Percentiles rank a stretch among this genome's conserved stretches.
Conservation (phyloP, 2,329 filamentous ascomycete genomes). For the Aureobasidium sp. region DNA sequence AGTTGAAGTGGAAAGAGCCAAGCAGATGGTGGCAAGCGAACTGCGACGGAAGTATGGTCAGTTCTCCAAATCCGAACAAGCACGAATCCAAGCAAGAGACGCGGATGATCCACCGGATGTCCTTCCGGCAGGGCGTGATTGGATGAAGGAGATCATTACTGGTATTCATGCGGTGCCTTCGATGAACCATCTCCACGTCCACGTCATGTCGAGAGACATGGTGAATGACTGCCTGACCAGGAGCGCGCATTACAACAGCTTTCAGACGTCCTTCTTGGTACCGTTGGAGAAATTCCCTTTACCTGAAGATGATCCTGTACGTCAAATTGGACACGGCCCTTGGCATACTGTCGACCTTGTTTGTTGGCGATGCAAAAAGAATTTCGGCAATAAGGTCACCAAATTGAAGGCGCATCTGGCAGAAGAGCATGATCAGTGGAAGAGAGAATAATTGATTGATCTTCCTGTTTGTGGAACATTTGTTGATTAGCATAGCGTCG, state of each 20-base stretch:
- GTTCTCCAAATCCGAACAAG: conserved; percentile 56
- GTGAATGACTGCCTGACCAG: conserved; percentile 65
- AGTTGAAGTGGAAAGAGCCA: conserved; percentile 55
- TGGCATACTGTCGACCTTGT: conserved; percentile 60
- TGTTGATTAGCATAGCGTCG: neutral
- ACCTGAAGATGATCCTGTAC: conserved; percentile 54
- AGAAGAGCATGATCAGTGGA: conserved; percentile 71
- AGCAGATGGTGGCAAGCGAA: conserved; percentile 63
- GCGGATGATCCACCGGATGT: conserved; percentile 29
- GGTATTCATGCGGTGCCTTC: conserved; percentile 84
- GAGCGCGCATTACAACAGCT: conserved; percentile 87
- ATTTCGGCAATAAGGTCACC: conserved; percentile 68
- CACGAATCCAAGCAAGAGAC: conserved; percentile 59
- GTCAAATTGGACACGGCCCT: conserved; percentile 48
- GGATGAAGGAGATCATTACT: conserved; percentile 63
- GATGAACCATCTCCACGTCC: conserved; percentile 88
- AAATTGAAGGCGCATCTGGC: conserved; percentile 69
- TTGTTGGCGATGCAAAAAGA: conserved; percentile 77
- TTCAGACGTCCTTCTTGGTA: conserved; percentile 79
- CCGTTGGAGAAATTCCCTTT: conserved; percentile 74
- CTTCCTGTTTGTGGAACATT: neutral
- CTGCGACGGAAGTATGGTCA: conserved; percentile 62
- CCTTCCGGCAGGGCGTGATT: conserved; percentile 69
- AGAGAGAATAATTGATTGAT: conserved; percentile 42
- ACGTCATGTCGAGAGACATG: conserved; percentile 77